phyloP scores from a whole-genome alignment of 768 basidiomycete species.

The Trametes coccinea region DNA sequence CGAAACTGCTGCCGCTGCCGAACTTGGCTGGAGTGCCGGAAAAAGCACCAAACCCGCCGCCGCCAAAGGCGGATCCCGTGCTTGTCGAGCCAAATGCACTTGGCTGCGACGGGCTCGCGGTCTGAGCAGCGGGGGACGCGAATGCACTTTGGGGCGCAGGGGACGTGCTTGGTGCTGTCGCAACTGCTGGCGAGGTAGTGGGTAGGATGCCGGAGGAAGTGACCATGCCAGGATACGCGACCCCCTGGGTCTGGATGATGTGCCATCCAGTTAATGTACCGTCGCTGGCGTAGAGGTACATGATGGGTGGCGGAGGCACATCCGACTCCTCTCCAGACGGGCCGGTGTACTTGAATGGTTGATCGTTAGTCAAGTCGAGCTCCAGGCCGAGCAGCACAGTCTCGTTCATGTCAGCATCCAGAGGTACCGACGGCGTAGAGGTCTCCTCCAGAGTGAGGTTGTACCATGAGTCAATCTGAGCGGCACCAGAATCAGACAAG shows the following conservation, averaged over 20 bases:
- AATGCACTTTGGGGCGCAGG: slow-evolving; percentile 6
- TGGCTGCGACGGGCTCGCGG: background rate
- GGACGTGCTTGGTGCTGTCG: background rate
- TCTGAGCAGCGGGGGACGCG: slow-evolving; percentile 10
- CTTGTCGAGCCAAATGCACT: slow-evolving; percentile 23
- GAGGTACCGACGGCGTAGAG: slow-evolving; percentile 58
- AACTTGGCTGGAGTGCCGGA: slow-evolving; percentile 27
- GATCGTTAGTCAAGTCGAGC: slow-evolving; percentile 59
- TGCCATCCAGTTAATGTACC: slow-evolving; percentile 78
- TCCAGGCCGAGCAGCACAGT: slow-evolving; percentile 66
- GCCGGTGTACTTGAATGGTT: slow-evolving; percentile 39
- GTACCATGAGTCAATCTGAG: slow-evolving; percentile 41
- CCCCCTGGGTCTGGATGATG: slow-evolving; percentile 54
- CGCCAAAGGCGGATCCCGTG: slow-evolving; percentile 7
- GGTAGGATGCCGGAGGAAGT: slow-evolving; percentile 16
- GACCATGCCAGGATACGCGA: slow-evolving; percentile 58
- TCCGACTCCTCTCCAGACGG: slow-evolving; percentile 44
- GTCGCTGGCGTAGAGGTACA: slow-evolving; percentile 78
- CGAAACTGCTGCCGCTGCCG: slow-evolving; percentile 22
- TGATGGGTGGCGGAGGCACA: slow-evolving; percentile 55
- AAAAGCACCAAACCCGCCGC: slow-evolving; percentile 28
- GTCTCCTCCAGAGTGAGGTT: slow-evolving; percentile 50
- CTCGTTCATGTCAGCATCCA: slow-evolving; percentile 70
- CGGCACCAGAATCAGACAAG: slow-evolving; percentile 21
- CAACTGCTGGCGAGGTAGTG: slow-evolving; percentile 1